Conservation (phyloP, 352 stramenopile species). For the Phytophthora palmivora region DNA sequence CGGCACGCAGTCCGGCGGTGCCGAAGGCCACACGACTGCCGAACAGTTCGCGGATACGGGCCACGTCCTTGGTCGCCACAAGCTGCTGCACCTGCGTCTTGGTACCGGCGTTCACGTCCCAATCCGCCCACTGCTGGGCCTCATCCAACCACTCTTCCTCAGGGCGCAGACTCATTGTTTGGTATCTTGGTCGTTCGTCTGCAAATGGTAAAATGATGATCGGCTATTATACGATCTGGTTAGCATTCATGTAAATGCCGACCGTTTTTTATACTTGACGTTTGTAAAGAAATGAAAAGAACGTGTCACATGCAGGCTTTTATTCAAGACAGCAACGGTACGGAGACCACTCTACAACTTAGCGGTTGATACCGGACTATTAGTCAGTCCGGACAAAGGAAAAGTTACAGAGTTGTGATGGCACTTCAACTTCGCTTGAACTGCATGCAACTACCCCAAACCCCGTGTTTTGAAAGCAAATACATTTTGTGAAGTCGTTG, state of each 20-base stretch:
- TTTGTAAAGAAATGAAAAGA: constrained; percentile 30
- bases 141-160: constrained; percentile 58
- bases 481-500: too few species aligned
- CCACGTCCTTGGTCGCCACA: constrained; percentile 59
- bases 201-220: constrained; percentile 26
- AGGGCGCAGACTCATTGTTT: constrained; percentile 32
- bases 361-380: neutral
- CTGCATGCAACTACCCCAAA: neutral
- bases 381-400: too few species aligned
- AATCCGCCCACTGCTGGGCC: constrained; percentile 81
- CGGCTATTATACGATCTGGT: constrained; percentile 1
- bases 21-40: constrained; percentile 90
- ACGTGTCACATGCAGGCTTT: constrained; percentile 21
- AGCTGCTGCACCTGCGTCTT: constrained; percentile 70
- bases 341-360: constrained; percentile 3
- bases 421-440: constrained; percentile 31
- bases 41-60: constrained; percentile 76
- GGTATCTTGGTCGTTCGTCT: constrained; percentile 3
- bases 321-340: neutral
- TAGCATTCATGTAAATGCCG: constrained; percentile 8
- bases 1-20: constrained; percentile 90
- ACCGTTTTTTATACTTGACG: constrained; percentile 38
- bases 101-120: constrained; percentile 88
- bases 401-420: constrained; percentile 12
- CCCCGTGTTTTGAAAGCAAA: too few species aligned